Base-by-base conservation (phyloP, 352 stramenopile genomes). In the Phytophthora pini region DNA sequence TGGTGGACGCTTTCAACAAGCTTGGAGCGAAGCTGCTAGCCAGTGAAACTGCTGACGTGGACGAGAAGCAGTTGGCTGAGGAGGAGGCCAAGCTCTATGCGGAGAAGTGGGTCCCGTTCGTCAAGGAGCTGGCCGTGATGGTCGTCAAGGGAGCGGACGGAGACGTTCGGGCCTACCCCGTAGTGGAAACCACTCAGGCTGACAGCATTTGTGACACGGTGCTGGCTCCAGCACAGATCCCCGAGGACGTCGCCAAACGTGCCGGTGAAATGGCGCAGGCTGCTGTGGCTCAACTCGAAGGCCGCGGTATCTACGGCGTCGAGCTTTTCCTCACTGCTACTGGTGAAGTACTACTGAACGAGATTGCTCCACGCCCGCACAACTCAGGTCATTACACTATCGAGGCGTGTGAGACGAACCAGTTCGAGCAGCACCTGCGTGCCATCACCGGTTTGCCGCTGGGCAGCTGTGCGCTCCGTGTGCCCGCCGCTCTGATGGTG, bases 301-400 rank as follows among this genome's bases (percentile, higher is more conserved):
- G 93, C 46, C 87, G 89, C 47, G 94, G 94, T 26, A 93, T 98
- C 53, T 99, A 99, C 82, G 97, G 97, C 49, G 97, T 99, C 4
- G 97, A 99, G 82, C 77, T 99, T 22, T 99, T 99, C 76, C 70
- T 98, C 31, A 95, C 97, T 29, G 76, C 81, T 1, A 89, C 89
- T 17, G 72, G 74, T 46, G 68, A 87, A 22, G 90, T 99, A 13
- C 71, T 99, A 20, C 78, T 99, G 24, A 99, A 99, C 67, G 97
- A 99, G 74, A 96, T 99, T 38, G 97, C 97, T 5, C 95, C 94
- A 9, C 84, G 97, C 3, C 97, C 97, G 27, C 97, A 99, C 82
- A 99, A 99, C 81, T 99, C 97, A n/a, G 97, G 97, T n/a, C 97
- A 99, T 80, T 99, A 99, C 80, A 99, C 97, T 40, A 98, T 99